Base-by-base conservation (phyloP, 345 rosid genomes). In the Hibiscus syriacus region DNA sequence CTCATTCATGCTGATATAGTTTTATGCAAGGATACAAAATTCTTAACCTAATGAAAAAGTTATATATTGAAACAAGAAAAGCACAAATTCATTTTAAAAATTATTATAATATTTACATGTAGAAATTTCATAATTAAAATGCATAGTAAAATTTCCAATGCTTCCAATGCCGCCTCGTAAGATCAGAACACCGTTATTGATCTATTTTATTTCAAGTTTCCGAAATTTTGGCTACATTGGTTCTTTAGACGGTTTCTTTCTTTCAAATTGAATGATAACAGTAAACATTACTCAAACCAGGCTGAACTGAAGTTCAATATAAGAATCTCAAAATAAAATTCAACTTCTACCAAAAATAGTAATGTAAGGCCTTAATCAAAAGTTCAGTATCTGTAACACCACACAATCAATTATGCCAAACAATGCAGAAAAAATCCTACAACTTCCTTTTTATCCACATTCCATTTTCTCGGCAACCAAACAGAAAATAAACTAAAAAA, bases 401-500 rank as follows among this genome's bases (percentile, higher is more conserved):
- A n/a, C n/a, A n/a, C n/a, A n/a, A n/a, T n/a, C n/a, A n/a, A n/a
- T n/a, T n/a, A n/a, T n/a, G n/a, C n/a, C n/a, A 68, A 45, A 54
- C 7, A 55, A 8, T 13, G 4, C 43, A 27, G 22, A 30, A 29
- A 8, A 53, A 67, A 72, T 38, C 27, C 30, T 38, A 52, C 25
- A 66, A 11, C 11, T 45, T 46, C 50, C 23, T 25, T 48, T 50
- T 29, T 22, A 20, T 41, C 17, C 46, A 17, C 12, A 5, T 45
- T 59, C 71, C 45, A 74, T 52, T 16, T 66, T 53, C 73, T 39
- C 39, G 22, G 46, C 36, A 61, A 66, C 59, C 29, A 64, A 68
- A 41, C 65, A 62, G 14, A 68, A 26, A 68, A 54, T 25, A 60
- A 27, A 68, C 55, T 16, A 29, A 36, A 41, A 43, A 27, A 71